These are phyloP conservation scores for Phalaenopsis aphrodite DNA, from an alignment of 106 monocot genomes.

Conservation along the genomic window DNA sequence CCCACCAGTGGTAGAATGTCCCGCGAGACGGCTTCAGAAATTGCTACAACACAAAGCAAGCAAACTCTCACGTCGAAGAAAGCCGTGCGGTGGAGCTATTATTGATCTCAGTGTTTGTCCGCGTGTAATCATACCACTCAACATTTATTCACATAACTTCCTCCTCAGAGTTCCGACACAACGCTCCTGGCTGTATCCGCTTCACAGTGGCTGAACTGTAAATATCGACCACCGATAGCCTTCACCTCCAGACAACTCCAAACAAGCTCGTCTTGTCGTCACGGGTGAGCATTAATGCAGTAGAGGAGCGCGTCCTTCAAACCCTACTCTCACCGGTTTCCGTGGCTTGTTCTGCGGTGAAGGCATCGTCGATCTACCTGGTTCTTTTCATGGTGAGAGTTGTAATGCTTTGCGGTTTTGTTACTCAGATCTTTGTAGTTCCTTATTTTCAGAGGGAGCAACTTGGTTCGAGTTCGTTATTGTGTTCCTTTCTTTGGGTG, in stretches of 20 bases:
- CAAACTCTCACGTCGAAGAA: background rate
- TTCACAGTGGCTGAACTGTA: constrained; percentile 36
- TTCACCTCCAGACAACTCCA: constrained; percentile 12
- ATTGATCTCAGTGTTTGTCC: background rate
- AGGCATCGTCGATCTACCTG: background rate
- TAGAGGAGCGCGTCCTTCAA: background rate
- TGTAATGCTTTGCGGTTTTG: background rate
- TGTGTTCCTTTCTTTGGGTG: no score
- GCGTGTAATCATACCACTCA: constrained; percentile 8
- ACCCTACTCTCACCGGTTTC: constrained; percentile 4
- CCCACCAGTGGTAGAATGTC: background rate
- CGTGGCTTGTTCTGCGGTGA: background rate
- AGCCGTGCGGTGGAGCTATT: background rate
- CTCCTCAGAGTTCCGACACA: background rate
- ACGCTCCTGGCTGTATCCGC: background rate
- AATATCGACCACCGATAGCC: constrained; percentile 19
- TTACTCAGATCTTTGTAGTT: background rate
- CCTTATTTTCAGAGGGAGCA: background rate
- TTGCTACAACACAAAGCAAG: no score
- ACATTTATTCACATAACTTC: constrained; percentile 15
- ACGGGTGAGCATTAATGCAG: background rate
- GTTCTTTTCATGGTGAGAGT: background rate
- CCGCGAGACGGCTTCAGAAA: background rate
- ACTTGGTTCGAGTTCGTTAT: background rate
- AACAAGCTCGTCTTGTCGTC: background rate